Evolutionary conservation across 257 asterid species (phyloP).

Genomic region (Plantago major): DNA sequence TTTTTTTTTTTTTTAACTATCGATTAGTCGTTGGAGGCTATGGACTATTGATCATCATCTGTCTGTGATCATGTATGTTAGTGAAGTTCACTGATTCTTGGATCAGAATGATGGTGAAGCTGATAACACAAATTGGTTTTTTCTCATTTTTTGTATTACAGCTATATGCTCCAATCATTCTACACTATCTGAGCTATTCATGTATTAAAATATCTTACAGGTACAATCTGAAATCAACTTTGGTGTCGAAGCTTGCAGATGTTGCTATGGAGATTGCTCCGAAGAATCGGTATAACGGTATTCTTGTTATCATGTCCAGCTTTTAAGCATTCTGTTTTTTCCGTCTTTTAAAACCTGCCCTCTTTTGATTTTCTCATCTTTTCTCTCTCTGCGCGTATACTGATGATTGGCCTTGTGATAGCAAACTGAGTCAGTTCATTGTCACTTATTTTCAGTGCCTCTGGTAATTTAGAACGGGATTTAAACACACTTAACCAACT

Average conservation of each 20-base stretch:
- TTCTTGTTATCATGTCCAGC: background rate
- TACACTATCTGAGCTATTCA: background rate
- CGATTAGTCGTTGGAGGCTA: background rate
- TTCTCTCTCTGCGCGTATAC: background rate
- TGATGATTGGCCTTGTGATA: slow-evolving; percentile 2
- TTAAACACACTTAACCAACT: slow-evolving; percentile 41
- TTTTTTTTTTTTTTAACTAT: too few species aligned
- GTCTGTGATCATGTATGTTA: too few species aligned
- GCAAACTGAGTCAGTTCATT: background rate
- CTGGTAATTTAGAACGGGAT: slow-evolving; percentile 45
- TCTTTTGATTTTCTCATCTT: background rate
- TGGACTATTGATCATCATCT: background rate
- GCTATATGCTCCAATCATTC: background rate
- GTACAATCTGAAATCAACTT: slow-evolving; percentile 59
- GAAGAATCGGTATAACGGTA: too few species aligned
- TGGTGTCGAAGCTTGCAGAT: slow-evolving; percentile 52
- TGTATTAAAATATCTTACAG: slow-evolving; percentile 25
- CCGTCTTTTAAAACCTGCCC: background rate
- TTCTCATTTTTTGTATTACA: background rate
- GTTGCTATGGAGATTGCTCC: slow-evolving; percentile 42
- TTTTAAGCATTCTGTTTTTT: too few species aligned
- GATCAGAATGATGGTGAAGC: background rate
- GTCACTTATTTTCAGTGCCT: slow-evolving; percentile 36
- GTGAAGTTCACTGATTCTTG: too few species aligned
- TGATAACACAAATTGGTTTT: background rate